Conservation (phyloP, 441 rosid genomes). For the Jatropha podagrica region DNA sequence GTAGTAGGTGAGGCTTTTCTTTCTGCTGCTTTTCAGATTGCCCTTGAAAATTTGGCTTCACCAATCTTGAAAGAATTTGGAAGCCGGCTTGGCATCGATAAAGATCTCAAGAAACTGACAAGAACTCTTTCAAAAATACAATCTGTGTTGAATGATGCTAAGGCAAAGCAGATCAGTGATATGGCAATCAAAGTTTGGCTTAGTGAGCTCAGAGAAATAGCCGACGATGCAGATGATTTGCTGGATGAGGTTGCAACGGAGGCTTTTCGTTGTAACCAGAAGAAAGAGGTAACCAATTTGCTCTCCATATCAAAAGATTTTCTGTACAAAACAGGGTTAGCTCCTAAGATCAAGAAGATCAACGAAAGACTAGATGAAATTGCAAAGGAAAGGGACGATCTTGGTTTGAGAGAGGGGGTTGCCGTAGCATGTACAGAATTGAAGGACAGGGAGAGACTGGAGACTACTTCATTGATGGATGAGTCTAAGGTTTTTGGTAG, state of each 20-base stretch:
- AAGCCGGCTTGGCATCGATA: not conserved
- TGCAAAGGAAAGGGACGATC: constrained; percentile 11
- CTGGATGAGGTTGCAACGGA: constrained; percentile 14
- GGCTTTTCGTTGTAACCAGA: constrained; percentile 16
- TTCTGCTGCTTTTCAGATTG: constrained; percentile 20
- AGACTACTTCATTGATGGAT: constrained; percentile 23
- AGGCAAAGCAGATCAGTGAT: constrained; percentile 12
- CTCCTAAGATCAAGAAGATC: constrained; percentile 11
- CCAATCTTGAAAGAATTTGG: constrained; percentile 17
- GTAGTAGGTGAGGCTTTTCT: constrained; percentile 16
- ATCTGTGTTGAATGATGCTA: constrained; percentile 17
- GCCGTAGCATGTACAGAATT: not conserved
- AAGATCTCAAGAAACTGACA: constrained; percentile 13
- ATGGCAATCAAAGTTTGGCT: not conserved
- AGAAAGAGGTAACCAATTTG: constrained; percentile 10
- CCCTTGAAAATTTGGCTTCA: constrained; percentile 13
- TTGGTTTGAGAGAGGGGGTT: constrained; percentile 21
- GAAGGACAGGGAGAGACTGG: constrained; percentile 18
- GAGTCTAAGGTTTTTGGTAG: constrained; percentile 24
- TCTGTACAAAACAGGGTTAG: not conserved
- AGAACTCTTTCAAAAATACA: constrained; percentile 9
- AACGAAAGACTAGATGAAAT: constrained; percentile 16
- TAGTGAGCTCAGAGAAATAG: constrained; percentile 16
- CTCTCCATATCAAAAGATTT: not conserved
- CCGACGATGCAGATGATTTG: constrained; percentile 18